These are phyloP conservation scores for Yarrowia sp. DNA, from an alignment of 805 yeast species.

Conservation along the genomic window DNA sequence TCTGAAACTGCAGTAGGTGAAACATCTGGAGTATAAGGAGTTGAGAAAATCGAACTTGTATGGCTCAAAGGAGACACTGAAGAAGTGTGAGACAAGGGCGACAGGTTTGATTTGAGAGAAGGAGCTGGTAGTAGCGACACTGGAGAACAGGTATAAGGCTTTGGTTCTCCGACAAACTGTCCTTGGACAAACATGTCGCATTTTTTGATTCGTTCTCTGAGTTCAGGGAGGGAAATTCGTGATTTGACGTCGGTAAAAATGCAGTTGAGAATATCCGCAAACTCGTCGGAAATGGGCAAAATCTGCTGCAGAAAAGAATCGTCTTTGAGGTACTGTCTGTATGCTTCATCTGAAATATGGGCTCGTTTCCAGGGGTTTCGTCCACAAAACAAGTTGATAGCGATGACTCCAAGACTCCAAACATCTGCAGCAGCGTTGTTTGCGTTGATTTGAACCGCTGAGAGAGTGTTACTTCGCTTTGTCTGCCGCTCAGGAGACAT, in stretches of 20 bases:
- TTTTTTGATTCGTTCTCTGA: conserved; percentile 27
- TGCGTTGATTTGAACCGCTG: conserved; percentile 3
- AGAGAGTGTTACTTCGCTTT: background rate
- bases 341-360: conserved; percentile 59
- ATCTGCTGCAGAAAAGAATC: conserved; percentile 58
- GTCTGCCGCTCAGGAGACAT: conserved; percentile 75
- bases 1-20: background rate
- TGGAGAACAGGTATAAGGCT: no score
- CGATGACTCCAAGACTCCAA: conserved; percentile 81
- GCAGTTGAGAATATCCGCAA: conserved; percentile 42
- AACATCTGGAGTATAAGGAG: conserved; percentile 16
- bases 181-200: background rate
- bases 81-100: conserved; percentile 3
- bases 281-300: conserved; percentile 66
- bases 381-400: conserved; percentile 75
- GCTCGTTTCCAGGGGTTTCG: conserved; percentile 92
- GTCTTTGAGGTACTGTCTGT: conserved; percentile 58
- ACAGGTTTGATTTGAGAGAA: conserved; percentile 17
- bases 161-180: background rate
- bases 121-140: conserved; percentile 20
- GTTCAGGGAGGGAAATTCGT: conserved; percentile 19
- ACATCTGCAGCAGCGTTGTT: conserved; percentile 52
- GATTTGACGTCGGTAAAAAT: conserved; percentile 7
- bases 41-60: conserved; percentile 11
- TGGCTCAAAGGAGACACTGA: background rate